Base-by-base conservation (phyloP, 768 basidiomycete genomes). In the Kwoniella bestiolae region DNA sequence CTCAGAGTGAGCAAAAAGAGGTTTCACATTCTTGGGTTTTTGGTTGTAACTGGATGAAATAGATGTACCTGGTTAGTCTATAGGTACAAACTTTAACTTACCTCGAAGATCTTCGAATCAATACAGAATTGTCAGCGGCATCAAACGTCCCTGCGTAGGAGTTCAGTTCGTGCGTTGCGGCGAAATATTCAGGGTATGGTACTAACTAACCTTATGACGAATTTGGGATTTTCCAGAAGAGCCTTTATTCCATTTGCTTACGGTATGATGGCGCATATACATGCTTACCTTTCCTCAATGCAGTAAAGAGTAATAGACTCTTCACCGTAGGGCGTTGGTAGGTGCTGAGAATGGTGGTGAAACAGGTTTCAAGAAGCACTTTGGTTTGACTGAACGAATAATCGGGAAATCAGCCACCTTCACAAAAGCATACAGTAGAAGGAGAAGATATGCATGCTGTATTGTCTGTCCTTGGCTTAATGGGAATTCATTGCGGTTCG, bases 41-140 rank as follows among this genome's bases (percentile, higher is more conserved):
- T 12, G 9, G 14, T 51, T 25, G 26, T 25, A 31, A 26, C 50
- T 51, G n/a, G n/a, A n/a, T n/a, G n/a, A n/a, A n/a, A n/a, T n/a
- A n/a, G n/a, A n/a, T 41, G 38, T 16, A 51, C 23, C 14, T 51
- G 50, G 26, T 51, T 51, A 51, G 50, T 51, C n/a, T n/a, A 47
- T 16, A 47, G 45, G 45, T 21, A 47, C 45, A 21, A 21, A 41
- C 18, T 41, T 41, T 41, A 41, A n/a, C n/a, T n/a, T n/a, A n/a
- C n/a, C n/a, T n/a, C n/a, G n/a, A n/a, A n/a, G n/a, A n/a, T n/a
- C n/a, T n/a, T n/a, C n/a, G n/a, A n/a, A n/a, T n/a, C n/a, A n/a
- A n/a, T n/a, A n/a, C n/a, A n/a, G n/a, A n/a, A n/a, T n/a, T n/a
- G n/a, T n/a, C n/a, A n/a, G n/a, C n/a, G n/a, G n/a, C n/a, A n/a